Conservation (phyloP, 23 red algal genomes). For the Gracilaria vermiculophylla region DNA sequence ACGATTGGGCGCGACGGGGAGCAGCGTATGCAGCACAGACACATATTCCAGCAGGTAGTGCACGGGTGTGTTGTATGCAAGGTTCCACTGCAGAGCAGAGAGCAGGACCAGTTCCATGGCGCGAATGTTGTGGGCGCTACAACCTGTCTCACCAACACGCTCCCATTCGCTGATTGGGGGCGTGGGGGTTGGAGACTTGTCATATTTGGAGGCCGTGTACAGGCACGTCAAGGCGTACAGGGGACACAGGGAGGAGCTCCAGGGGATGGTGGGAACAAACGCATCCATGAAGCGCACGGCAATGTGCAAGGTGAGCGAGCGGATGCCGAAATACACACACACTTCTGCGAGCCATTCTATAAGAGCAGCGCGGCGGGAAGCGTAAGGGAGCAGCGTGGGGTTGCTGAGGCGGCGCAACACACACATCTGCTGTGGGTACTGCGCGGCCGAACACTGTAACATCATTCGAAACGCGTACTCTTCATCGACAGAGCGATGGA, state of each 20-base stretch:
- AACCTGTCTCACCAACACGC: not conserved
- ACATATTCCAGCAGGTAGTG: conserved; percentile 35
- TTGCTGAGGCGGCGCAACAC: not conserved
- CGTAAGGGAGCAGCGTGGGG: not conserved
- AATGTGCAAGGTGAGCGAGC: conserved; percentile 17
- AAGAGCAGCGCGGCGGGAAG: not conserved
- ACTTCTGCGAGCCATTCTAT: conserved; percentile 32
- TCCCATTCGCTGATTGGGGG: conserved; percentile 7
- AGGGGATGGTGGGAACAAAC: not conserved
- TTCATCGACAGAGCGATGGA: not conserved
- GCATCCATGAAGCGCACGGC: conserved; percentile 24
- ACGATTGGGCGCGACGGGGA: no score
- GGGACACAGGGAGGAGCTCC: not conserved
- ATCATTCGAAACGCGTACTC: conserved; percentile 17
- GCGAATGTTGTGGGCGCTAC: conserved; percentile 15
- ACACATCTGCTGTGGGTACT: not conserved
- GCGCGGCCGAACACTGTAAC: not conserved
- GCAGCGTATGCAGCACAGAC: conserved; percentile 5
- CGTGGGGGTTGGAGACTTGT: not conserved
- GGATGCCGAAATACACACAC: not conserved
- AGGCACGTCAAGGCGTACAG: conserved; percentile 17
- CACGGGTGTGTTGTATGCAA: conserved; percentile 27
- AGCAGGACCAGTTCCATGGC: conserved; percentile 20
- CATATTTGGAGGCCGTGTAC: conserved; percentile 38
- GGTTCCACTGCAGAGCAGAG: conserved; percentile 25